These are phyloP conservation scores for Endocladia muricata DNA, from an alignment of 31 red algal genomes.

Conservation along the genomic window DNA sequence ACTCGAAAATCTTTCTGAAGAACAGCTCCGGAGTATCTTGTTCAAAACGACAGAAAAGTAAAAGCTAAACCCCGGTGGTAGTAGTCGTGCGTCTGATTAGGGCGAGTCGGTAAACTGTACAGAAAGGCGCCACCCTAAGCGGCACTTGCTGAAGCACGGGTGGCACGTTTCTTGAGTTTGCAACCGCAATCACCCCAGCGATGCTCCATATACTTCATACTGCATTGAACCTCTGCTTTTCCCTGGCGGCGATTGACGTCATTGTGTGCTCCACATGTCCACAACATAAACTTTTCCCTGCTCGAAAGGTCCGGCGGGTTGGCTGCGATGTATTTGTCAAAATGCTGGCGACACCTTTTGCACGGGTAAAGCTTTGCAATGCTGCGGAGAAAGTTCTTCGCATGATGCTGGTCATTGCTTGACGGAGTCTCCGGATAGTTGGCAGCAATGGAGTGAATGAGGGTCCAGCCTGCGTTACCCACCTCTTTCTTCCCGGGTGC, in stretches of 20 bases:
- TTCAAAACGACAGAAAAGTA: background rate
- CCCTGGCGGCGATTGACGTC: slow-evolving; percentile 49
- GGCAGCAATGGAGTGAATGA: slow-evolving; percentile 62
- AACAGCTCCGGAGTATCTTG: background rate
- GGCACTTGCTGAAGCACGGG: slow-evolving; percentile 3
- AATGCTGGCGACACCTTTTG: slow-evolving; percentile 60
- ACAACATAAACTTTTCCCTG: slow-evolving; percentile 52
- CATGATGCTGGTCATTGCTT: slow-evolving; percentile 39
- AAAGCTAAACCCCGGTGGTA: background rate
- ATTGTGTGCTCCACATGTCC: slow-evolving; percentile 73
- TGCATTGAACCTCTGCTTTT: slow-evolving; percentile 57
- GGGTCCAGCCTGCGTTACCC: slow-evolving; percentile 62
- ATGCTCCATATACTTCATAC: slow-evolving; percentile 24
- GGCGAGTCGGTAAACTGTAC: slow-evolving; percentile 2
- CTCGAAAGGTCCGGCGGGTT: slow-evolving; percentile 39
- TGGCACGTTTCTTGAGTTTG: slow-evolving; percentile 37
- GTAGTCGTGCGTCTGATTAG: too few species aligned
- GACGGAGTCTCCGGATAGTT: slow-evolving; percentile 48
- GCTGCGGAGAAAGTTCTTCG: slow-evolving; percentile 43
- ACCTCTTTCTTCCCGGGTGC: slow-evolving; percentile 49
- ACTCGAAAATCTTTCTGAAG: background rate
- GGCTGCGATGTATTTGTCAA: slow-evolving; percentile 51
- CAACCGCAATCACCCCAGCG: slow-evolving; percentile 80
- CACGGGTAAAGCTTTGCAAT: slow-evolving; percentile 65
- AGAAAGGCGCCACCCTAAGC: background rate